Base-by-base conservation (phyloP, 1,284 basidiomycete species). In the Porphyrellus sp. region DNA sequence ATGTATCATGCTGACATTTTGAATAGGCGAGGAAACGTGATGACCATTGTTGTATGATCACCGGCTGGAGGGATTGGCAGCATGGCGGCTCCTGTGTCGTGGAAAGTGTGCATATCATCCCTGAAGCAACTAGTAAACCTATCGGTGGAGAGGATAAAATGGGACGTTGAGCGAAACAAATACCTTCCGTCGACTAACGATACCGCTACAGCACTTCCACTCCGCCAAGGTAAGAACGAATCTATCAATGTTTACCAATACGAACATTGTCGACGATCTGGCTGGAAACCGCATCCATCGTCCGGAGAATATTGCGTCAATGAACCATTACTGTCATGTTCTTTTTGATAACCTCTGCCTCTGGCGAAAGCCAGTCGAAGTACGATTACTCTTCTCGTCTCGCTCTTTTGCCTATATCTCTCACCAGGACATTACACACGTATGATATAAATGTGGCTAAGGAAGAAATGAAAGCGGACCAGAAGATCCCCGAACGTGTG, bases 401-500 rank as follows among this genome's bases (percentile, higher is more conserved):
- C 15, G 5, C 15, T 4, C 31, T 13, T 33, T 15, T n/a, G 8
- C 27, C 15, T 3, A 41, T 13, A 18, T 3, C n/a, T 4, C 2
- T 41, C 39, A 35, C 18, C 4, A 47, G 51, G 40, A 12, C 9
- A 3, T 0, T 9, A 15, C 41, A 44, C n/a, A 44, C 33, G 7
- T 49, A 39, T 7, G 18, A 5, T 20, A 4, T 39, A 1, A 13
- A 20, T 38, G 1, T 24, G 16, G 13, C 8, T 0, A 5, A 3
- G 8, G 45, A 37, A 2, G n/a, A 3, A 8, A 1, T 16, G 1
- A 34, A n/a, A 16, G 1, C 1, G 1, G 1, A 7, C 2, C 2
- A 8, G 8, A 2, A 0, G 2, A 12, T 51, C 25, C 52, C 49
- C 1, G 37, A 45, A 30, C 0, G 9, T 2, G 30, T 53, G 4